Conservation (phyloP, 768 basidiomycete genomes). For the Mycena maculata region DNA sequence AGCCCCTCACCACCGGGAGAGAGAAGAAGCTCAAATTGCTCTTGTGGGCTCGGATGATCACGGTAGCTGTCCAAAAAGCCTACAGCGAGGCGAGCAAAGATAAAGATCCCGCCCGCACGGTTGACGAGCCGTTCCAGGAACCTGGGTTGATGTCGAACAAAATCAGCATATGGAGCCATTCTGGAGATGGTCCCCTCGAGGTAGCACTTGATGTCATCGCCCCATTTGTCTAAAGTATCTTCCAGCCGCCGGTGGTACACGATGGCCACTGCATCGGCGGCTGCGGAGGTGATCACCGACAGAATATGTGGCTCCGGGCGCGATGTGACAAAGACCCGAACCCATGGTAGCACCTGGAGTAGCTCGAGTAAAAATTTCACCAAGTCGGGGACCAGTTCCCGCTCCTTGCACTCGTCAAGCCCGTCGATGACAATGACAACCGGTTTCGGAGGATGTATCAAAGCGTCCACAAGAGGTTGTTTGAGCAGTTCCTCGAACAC, state of each 20-base stretch:
- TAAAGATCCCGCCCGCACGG: conserved; percentile 4
- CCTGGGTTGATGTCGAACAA: background rate
- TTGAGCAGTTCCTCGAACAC: conserved; percentile 6
- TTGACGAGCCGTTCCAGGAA: background rate
- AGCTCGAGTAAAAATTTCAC: conserved; percentile 4
- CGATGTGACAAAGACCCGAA: conserved; percentile 11
- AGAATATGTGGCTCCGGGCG: conserved; percentile 9
- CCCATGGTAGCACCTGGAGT: background rate
- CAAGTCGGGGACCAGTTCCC: conserved; percentile 2
- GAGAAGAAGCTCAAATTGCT: conserved; percentile 14
- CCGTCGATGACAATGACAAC: background rate
- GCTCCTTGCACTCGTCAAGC: conserved; percentile 12
- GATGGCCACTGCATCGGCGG: background rate
- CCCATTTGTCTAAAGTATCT: background rate
- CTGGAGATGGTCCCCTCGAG: conserved; percentile 5
- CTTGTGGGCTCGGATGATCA: background rate
- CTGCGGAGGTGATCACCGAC: background rate
- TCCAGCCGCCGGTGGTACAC: background rate
- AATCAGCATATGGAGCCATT: background rate
- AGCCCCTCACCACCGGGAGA: conserved; percentile 10
- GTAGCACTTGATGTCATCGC: background rate
- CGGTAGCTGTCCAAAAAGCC: conserved; percentile 5
- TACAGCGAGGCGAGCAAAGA: conserved; percentile 2
- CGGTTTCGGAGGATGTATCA: background rate
- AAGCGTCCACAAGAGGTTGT: background rate